Conservation (phyloP, 352 stramenopile genomes). For the Phytophthora fragariae region DNA sequence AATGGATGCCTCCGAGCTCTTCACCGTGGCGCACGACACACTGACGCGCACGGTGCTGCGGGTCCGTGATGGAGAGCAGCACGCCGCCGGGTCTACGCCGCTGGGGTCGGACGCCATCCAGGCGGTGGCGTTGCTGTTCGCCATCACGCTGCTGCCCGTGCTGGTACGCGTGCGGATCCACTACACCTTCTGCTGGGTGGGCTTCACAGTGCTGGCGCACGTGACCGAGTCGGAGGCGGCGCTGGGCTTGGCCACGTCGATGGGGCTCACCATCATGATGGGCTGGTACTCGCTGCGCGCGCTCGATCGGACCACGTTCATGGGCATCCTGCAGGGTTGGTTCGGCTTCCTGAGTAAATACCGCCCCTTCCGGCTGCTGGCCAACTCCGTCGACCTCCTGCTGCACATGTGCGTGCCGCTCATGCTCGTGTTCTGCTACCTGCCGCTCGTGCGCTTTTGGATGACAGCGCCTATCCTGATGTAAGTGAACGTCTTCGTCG, state of each 20-base stretch:
- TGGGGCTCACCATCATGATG: constrained; percentile 64
- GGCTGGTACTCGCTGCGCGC: constrained; percentile 60
- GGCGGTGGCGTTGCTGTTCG: constrained; percentile 48
- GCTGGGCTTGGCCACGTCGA: constrained; percentile 51
- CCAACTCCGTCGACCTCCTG: constrained; percentile 48
- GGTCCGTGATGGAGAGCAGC: constrained; percentile 38
- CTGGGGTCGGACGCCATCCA: constrained; percentile 32
- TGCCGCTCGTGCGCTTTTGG: constrained; percentile 53
- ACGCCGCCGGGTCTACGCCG: neutral
- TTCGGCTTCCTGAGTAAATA: constrained; percentile 56
- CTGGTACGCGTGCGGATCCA: constrained; percentile 48
- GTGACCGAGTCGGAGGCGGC: constrained; percentile 41
- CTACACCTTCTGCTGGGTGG: constrained; percentile 58
- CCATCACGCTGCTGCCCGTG: constrained; percentile 45
- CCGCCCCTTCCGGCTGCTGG: constrained; percentile 40
- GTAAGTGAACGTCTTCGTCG: neutral
- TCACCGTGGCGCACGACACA: constrained; percentile 37
- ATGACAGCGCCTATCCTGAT: constrained; percentile 53
- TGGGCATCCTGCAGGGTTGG: constrained; percentile 56
- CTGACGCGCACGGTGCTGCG: constrained; percentile 42
- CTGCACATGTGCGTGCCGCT: constrained; percentile 57
- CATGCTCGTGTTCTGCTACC: constrained; percentile 51
- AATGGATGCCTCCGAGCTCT: constrained; percentile 39
- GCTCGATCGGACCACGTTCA: constrained; percentile 54
- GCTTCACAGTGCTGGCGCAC: constrained; percentile 48